Conservation (phyloP, 225 moss, liverwort and hornwort genomes). For the Sphagnum contortum region DNA sequence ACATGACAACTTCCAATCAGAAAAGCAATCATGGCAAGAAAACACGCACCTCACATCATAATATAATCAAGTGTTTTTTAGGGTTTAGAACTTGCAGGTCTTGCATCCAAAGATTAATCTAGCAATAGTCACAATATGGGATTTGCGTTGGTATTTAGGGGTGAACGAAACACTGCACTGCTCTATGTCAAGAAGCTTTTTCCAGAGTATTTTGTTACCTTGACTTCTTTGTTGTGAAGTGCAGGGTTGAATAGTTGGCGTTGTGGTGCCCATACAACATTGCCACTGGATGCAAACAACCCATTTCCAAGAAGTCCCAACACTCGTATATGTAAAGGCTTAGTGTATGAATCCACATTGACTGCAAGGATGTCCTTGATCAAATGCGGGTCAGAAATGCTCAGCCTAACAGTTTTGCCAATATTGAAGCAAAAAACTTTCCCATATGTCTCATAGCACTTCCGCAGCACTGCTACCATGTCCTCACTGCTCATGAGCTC, state of each 20-base stretch:
- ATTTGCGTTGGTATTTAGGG: too few relatives aligned
- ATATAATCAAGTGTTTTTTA: too few relatives aligned
- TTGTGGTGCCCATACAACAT: slow-evolving; percentile 58
- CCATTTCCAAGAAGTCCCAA: slow-evolving; percentile 59
- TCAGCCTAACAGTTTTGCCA: slow-evolving; percentile 68
- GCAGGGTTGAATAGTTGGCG: slow-evolving; percentile 63
- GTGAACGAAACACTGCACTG: too few relatives aligned
- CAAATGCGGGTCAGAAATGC: slow-evolving; percentile 61
- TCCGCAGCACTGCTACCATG: slow-evolving; percentile 21
- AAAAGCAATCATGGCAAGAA: too few relatives aligned
- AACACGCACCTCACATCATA: too few relatives aligned
- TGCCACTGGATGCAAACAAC: slow-evolving; percentile 62
- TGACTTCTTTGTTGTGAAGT: slow-evolving; percentile 68
- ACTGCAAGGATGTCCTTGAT: slow-evolving; percentile 64
- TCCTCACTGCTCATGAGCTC: slow-evolving; percentile 12
- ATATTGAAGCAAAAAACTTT: slow-evolving; percentile 70
- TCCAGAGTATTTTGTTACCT: slow-evolving; percentile 20
- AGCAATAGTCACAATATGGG: too few relatives aligned
- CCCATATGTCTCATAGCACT: slow-evolving; percentile 40
- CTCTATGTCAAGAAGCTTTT: too few relatives aligned
- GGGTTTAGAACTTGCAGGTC: too few relatives aligned
- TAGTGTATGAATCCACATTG: slow-evolving; percentile 63
- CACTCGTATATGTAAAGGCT: slow-evolving; percentile 60
- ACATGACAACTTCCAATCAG: too few relatives aligned
- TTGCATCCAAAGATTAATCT: too few relatives aligned